Conservation (phyloP, 148 eudicot species). For the Nepenthes gracilis region DNA sequence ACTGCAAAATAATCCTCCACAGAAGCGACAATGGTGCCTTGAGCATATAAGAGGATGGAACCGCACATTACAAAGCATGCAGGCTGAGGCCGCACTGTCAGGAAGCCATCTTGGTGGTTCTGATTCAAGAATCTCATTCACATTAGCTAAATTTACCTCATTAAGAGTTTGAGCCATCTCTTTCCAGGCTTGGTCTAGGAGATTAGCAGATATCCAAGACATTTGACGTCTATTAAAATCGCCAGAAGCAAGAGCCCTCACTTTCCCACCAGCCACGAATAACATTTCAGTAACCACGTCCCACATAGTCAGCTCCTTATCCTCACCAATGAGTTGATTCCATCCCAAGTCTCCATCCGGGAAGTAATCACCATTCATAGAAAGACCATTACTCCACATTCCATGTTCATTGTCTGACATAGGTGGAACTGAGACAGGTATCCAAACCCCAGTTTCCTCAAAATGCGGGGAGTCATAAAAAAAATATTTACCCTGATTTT, state of each 20-base stretch:
- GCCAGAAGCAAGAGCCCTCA: conserved; percentile 41
- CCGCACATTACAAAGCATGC: conserved; percentile 53
- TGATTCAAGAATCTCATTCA: conserved; percentile 39
- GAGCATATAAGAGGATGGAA: conserved; percentile 69
- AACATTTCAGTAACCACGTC: conserved; percentile 58
- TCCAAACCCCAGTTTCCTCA: conserved; percentile 66
- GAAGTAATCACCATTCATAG: conserved; percentile 22
- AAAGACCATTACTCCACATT: conserved; percentile 34
- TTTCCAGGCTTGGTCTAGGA: conserved; percentile 53
- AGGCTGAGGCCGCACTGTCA: conserved; percentile 56
- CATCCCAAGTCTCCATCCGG: conserved; percentile 46
- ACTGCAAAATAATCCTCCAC: conserved; percentile 60
- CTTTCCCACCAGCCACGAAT: conserved; percentile 50
- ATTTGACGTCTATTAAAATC: conserved; percentile 38
- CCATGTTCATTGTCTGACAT: conserved; percentile 38
- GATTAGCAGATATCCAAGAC: conserved; percentile 38
- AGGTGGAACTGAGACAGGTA: conserved; percentile 66
- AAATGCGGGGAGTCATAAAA: conserved; percentile 42
- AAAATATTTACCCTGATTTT: conserved; percentile 34
- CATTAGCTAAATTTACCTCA: conserved; percentile 38
- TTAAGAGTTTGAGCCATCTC: conserved; percentile 73
- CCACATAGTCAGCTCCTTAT: conserved; percentile 70
- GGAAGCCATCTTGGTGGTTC: conserved; percentile 70
- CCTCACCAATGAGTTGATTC: conserved; percentile 51
- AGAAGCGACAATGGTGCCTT: conserved; percentile 67